These are phyloP conservation scores for Musa itinerans DNA, from an alignment of 176 grass and related monocot species.

Conservation along the genomic window DNA sequence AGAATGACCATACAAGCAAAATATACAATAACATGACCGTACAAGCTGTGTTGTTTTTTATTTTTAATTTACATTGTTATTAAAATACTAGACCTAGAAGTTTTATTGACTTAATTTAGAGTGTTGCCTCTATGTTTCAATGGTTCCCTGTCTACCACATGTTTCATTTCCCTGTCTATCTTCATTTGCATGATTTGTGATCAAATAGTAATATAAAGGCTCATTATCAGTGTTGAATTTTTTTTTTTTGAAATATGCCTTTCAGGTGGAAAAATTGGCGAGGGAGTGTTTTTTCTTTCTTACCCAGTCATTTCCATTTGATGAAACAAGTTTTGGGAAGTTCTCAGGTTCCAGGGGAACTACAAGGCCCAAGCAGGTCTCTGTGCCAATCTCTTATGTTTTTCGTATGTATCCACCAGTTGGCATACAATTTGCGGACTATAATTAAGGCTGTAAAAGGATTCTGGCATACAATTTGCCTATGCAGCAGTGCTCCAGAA, in stretches of 20 bases:
- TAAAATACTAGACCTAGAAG: too few relatives aligned
- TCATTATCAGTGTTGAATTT: neutral
- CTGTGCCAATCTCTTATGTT: constrained; percentile 53
- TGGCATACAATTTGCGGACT: constrained; percentile 20
- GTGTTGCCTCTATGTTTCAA: too few relatives aligned
- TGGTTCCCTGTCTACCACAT: too few relatives aligned
- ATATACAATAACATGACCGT: too few relatives aligned
- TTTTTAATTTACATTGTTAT: too few relatives aligned
- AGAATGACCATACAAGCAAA: too few relatives aligned
- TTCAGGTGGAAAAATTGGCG: constrained; percentile 69
- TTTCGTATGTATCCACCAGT: constrained; percentile 57
- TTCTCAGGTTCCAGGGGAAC: constrained; percentile 33
- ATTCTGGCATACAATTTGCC: constrained; percentile 15
- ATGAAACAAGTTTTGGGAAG: constrained; percentile 59
- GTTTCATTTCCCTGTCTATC: too few relatives aligned
- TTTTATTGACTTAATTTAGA: too few relatives aligned
- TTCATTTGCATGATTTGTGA: neutral
- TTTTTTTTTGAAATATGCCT: constrained; percentile 1
- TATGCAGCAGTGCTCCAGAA: neutral
- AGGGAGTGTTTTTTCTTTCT: constrained; percentile 73
- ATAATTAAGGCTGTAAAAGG: neutral
- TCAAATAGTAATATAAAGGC: neutral
- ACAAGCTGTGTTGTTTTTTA: too few relatives aligned
- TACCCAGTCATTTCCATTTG: constrained; percentile 53
- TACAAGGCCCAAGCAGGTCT: constrained; percentile 47